A percentile compares a stretch with the other conserved stretches of the same genome.
Evolutionary conservation across 1,284 basidiomycete genomes (phyloP).

Genomic region (Melampsora americana): DNA sequence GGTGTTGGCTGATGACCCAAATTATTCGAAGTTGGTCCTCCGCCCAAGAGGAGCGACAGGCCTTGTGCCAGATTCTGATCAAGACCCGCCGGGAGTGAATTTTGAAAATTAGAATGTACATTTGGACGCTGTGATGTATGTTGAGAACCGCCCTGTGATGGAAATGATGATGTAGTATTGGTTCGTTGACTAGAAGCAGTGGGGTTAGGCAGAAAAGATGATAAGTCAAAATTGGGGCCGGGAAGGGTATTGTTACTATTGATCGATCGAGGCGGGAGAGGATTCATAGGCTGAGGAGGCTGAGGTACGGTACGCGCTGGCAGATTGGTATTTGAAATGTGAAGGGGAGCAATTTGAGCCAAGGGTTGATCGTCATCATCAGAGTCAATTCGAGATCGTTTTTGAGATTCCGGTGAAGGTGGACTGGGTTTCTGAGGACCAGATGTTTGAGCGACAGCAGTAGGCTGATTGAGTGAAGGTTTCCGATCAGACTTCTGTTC

Average conservation of each 20-base stretch:
- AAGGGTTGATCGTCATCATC: background rate
- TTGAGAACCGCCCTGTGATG: too few species aligned
- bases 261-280: too few species aligned
- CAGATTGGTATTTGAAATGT: background rate
- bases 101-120: too few species aligned
- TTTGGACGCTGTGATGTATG: too few species aligned
- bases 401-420: constrained; percentile 5
- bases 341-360: background rate
- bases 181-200: too few species aligned
- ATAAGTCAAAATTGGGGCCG: background rate
- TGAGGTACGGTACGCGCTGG: background rate
- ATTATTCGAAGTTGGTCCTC: background rate
- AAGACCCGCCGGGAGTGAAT: background rate
- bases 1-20: background rate
- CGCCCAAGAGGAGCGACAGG: constrained; percentile 15
- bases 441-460: background rate
- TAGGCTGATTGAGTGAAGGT: background rate
- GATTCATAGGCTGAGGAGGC: background rate
- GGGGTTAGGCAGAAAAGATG: background rate
- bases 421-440: background rate
- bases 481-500: too few species aligned
- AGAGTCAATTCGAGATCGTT: constrained; percentile 26
- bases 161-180: too few species aligned
- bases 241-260: background rate
- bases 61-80: constrained; percentile 31